Percentiles rank a stretch among this genome's conserved stretches.
Evolutionary conservation across 2,329 filamentous ascomycete genomes (phyloP).

Genomic region (Pseudogymnoascus sp.): DNA sequence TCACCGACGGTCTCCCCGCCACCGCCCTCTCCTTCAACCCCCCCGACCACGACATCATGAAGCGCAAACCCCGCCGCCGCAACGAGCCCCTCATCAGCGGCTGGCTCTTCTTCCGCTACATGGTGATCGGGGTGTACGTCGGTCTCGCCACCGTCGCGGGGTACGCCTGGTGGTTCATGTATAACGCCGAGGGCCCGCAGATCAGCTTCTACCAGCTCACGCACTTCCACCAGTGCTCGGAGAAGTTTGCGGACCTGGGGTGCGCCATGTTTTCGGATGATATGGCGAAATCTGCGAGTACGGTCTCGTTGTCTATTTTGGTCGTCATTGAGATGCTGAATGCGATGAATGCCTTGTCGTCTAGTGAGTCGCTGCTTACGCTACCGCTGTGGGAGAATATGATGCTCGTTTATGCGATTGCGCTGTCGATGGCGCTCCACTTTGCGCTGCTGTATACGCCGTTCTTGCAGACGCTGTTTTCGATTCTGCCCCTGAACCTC

Average conservation of each 20-base stretch:
- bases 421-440: constrained; percentile 87
- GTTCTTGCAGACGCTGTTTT: constrained; percentile 80
- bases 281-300: constrained; percentile 82
- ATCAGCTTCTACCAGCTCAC: constrained; percentile 84
- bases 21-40: constrained; percentile 98
- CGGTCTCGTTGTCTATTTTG: constrained; percentile 81
- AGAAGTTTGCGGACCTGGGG: constrained; percentile 79
- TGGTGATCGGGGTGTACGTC: constrained; percentile 93
- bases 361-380: constrained; percentile 86
- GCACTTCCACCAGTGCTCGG: constrained; percentile 88
- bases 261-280: constrained; percentile 87
- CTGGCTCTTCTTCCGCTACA: constrained; percentile 96
- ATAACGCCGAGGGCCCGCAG: constrained; percentile 79
- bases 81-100: constrained; percentile 88
- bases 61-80: constrained; percentile 78
- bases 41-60: constrained; percentile 97
- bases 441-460: constrained; percentile 90
- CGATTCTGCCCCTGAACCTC: constrained; percentile 78
- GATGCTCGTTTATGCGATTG: constrained; percentile 94
- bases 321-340: constrained; percentile 99
- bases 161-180: constrained; percentile 99
- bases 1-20: constrained; percentile 92
- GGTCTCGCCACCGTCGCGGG: constrained; percentile 90
- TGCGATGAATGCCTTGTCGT: constrained; percentile 95
- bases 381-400: constrained; percentile 97